phyloP scores from a whole-genome alignment of 768 basidiomycete species.

The Mycena olivaceomarginata region DNA sequence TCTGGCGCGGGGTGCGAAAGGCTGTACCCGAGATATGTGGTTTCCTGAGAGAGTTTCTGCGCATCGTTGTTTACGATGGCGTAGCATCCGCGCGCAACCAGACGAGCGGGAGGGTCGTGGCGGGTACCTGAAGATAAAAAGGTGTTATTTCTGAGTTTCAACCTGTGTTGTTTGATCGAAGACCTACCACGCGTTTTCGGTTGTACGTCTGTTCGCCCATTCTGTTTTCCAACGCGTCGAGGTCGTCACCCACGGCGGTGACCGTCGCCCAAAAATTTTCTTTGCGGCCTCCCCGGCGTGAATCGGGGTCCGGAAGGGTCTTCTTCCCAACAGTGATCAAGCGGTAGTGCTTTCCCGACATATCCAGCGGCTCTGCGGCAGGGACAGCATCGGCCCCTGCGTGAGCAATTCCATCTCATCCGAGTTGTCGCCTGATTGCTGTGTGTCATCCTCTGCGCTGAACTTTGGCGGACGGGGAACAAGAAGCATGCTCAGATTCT shows the following conservation, averaged over 20 bases:
- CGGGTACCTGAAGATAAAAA: conserved; percentile 59
- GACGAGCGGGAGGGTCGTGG: conserved; percentile 70
- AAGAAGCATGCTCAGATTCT: conserved; percentile 76
- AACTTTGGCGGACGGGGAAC: conserved; percentile 73
- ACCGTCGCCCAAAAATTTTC: conserved; percentile 74
- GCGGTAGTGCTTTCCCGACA: conserved; percentile 67
- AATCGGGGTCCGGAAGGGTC: conserved; percentile 69
- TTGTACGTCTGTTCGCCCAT: conserved; percentile 73
- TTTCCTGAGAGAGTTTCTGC: conserved; percentile 63
- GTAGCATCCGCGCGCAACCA: conserved; percentile 77
- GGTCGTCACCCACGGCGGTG: conserved; percentile 69
- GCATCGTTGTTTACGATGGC: conserved; percentile 73
- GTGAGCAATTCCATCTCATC: conserved; percentile 64
- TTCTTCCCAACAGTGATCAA: conserved; percentile 77
- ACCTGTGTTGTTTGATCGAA: not conserved
- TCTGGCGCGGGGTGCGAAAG: conserved; percentile 70
- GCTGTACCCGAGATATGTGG: conserved; percentile 76
- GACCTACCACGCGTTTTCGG: conserved; percentile 73
- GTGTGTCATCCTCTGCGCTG: conserved; percentile 43
- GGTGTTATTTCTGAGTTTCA: not conserved
- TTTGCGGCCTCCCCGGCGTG: conserved; percentile 57
- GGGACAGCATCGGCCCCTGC: conserved; percentile 70
- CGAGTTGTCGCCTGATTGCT: conserved; percentile 46
- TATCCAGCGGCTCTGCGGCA: conserved; percentile 55
- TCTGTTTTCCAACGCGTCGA: conserved; percentile 66